Base-by-base conservation (phyloP, 306 rosid species). In the Betula pendula region DNA sequence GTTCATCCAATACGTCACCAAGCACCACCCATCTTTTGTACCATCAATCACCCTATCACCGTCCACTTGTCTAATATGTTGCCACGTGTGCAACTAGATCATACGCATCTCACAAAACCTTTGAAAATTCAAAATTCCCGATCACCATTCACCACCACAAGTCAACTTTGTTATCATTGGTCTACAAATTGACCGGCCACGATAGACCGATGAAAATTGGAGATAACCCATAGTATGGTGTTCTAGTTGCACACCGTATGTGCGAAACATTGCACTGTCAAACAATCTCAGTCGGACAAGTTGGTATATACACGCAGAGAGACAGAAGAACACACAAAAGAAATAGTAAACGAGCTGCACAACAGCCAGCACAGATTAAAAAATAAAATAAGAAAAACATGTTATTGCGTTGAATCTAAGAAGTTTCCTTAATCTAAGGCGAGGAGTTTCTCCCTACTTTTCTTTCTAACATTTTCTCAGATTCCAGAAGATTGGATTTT, bases 401-500 rank as follows among this genome's bases (percentile, higher is more conserved):
- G n/a, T n/a, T n/a, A n/a, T 50, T 53, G 44, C 15, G 75, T 43
- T 80, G 75, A 63, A 58, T 31, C n/a, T n/a, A 49, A 47, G 77
- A 79, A 81, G 84, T 70, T 75, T 77, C 76, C 77, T 45, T 51
- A 72, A 42, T 50, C 59, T 74, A 22, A 49, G 85, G 82, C 79
- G 60, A 73, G 76, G 60, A 73, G 76, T 76, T 74, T 78, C 80
- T 70, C 42, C 47, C 24, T 13, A 27, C 58, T 12, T 78, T 59
- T 59, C 27, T 68, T 52, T 20, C 76, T 56, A 2, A 73, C 76
- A 62, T 38, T 73, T 77, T 24, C 70, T 53, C 69, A 62, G 56
- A 55, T 84, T 87, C 90, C 86, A 71, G 82, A 87, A 84, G 75
- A 56, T 68, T 22, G 55, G 63, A 43, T 9, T 56, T 62, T 56